A percentile compares a stretch with the other conserved stretches of the same genome.
Conservation (phyloP, 345 rosid genomes). For the Durio zibethinus region DNA sequence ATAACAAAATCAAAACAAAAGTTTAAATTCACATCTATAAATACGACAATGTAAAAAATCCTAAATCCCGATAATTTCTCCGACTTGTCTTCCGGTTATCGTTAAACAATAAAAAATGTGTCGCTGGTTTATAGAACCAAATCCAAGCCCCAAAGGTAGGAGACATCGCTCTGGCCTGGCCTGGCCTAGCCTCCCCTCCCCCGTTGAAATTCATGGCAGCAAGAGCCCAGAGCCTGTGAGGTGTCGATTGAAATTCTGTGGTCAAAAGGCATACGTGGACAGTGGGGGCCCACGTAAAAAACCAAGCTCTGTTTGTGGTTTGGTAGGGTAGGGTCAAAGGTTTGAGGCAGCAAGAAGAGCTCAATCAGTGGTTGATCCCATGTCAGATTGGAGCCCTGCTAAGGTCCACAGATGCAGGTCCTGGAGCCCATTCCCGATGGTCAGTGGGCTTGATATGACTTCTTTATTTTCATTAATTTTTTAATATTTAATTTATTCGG, state of each 20-base stretch:
- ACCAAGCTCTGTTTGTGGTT: no score
- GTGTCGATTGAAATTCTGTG: no score
- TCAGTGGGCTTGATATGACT: background rate
- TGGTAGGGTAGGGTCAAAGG: background rate
- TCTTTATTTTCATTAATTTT: background rate
- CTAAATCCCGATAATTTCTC: background rate
- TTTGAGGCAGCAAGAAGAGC: background rate
- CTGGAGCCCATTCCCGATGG: background rate
- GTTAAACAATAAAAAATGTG: background rate
- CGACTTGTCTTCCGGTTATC: background rate
- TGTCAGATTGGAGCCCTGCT: slow-evolving; percentile 5
- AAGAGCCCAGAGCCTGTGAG: background rate
- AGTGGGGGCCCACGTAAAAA: background rate
- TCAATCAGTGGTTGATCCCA: background rate
- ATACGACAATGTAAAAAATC: no score
- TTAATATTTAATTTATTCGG: no score
- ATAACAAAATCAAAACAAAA: background rate
- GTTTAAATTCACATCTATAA: background rate
- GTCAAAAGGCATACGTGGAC: background rate
- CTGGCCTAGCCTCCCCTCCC: background rate
- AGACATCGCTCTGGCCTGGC: background rate
- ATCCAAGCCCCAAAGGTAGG: background rate
- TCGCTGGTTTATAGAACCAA: background rate
- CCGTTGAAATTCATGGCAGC: background rate
- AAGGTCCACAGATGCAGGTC: slow-evolving; percentile 12